These are phyloP conservation scores for Trametes punicea DNA, from an alignment of 768 basidiomycete genomes.

Conservation along the genomic window DNA sequence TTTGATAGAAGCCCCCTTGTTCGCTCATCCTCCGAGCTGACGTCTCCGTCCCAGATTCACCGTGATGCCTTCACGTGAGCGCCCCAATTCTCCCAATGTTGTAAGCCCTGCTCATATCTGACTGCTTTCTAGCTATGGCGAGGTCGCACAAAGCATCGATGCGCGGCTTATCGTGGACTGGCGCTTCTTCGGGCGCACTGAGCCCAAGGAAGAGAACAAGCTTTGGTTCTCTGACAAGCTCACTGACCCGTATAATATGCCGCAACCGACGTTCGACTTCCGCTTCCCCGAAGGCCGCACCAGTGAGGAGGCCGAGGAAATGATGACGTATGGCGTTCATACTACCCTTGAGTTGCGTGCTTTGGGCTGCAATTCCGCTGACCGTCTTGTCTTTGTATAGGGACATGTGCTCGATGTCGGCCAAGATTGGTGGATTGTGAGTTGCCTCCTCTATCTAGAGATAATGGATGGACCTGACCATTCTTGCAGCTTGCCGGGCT, in stretches of 20 bases:
- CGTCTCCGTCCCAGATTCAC: constrained; percentile 33
- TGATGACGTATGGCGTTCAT: constrained; percentile 27
- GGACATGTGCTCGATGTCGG: constrained; percentile 31
- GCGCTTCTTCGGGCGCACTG: constrained; percentile 28
- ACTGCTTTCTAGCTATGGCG: constrained; percentile 29
- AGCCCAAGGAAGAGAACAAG: constrained; percentile 18
- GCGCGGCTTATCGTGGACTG: constrained; percentile 33
- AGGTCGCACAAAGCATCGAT: constrained; percentile 29
- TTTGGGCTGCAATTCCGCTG: too few species aligned
- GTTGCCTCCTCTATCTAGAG: neutral
- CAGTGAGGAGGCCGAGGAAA: constrained; percentile 16
- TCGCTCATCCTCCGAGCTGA: too few species aligned
- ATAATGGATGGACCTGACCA: neutral
- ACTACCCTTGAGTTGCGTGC: neutral
- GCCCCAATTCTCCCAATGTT: neutral
- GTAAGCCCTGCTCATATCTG: neutral
- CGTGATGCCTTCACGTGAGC: constrained; percentile 33
- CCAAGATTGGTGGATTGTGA: constrained; percentile 30
- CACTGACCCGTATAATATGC: constrained; percentile 33
- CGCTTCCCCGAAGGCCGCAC: constrained; percentile 11
- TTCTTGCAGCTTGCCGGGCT: constrained; percentile 28
- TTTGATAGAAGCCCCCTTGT: too few species aligned
- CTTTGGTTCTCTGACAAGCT: constrained; percentile 19
- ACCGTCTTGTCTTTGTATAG: neutral
- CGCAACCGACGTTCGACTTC: constrained; percentile 33